Conservation (phyloP, 352 stramenopile species). For the Blastocystis sp. region DNA sequence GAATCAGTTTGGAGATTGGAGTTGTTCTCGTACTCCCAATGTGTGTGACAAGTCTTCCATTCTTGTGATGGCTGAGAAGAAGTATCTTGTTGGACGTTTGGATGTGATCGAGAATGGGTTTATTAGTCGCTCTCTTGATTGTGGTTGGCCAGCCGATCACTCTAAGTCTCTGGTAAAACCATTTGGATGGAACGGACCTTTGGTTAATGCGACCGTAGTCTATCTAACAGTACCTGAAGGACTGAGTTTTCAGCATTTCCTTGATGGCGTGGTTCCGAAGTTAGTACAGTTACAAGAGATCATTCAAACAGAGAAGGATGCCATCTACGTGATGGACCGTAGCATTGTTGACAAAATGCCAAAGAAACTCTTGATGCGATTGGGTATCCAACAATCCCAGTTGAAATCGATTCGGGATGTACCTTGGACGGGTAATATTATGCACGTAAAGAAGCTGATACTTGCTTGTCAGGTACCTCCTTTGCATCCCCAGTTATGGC, state of each 20-base stretch:
- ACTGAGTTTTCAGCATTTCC: conserved; percentile 45
- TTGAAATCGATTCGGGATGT: background rate
- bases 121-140: background rate
- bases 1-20: background rate
- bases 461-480: conserved; percentile 27
- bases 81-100: conserved; percentile 28
- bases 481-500: conserved; percentile 47
- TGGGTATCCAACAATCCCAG: background rate
- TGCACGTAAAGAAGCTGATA: conserved; percentile 18
- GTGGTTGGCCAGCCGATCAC: conserved; percentile 48
- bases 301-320: background rate
- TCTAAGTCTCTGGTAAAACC: background rate
- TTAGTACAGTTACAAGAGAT: conserved; percentile 13
- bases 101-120: conserved; percentile 50
- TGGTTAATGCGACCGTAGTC: background rate
- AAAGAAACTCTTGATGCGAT: background rate
- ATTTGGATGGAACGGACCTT: background rate
- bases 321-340: background rate
- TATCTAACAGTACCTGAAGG: conserved; percentile 10
- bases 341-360: background rate
- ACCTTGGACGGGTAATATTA: background rate
- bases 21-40: background rate
- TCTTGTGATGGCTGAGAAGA: conserved; percentile 27
- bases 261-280: conserved; percentile 37
- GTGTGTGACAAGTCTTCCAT: background rate